Percentiles rank a stretch among this genome's conserved stretches.
Evolutionary conservation across 305 asterid genomes (phyloP).

Genomic region (Ruellia speciosa): DNA sequence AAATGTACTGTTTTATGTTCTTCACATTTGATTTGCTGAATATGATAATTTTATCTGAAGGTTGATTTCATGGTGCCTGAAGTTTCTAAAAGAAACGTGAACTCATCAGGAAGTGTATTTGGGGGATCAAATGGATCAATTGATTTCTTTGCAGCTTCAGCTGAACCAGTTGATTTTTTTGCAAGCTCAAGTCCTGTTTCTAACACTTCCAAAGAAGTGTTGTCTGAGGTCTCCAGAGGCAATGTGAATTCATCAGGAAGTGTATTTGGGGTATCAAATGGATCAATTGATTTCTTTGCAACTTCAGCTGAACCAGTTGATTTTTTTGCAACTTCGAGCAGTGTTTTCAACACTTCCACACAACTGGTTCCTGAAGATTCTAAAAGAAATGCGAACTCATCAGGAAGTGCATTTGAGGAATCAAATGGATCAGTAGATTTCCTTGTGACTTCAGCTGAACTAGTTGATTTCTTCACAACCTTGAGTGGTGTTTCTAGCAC

Average conservation of each 20-base stretch:
- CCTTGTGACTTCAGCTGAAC: slow-evolving; percentile 33
- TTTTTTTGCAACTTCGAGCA: slow-evolving; percentile 27
- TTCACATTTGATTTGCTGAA: slow-evolving; percentile 24
- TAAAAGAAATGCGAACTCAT: slow-evolving; percentile 27
- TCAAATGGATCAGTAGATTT: slow-evolving; percentile 33
- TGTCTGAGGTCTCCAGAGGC: slow-evolving; percentile 27
- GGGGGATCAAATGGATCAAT: slow-evolving; percentile 32
- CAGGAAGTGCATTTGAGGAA: slow-evolving; percentile 28
- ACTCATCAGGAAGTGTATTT: slow-evolving; percentile 27
- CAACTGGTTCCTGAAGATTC: slow-evolving; percentile 24
- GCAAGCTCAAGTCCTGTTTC: slow-evolving; percentile 20
- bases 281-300: slow-evolving; percentile 33
- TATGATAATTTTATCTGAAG: slow-evolving; percentile 31
- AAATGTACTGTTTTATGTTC: neutral
- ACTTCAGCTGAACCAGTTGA: slow-evolving; percentile 35
- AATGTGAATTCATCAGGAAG: slow-evolving; percentile 25
- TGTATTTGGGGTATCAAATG: slow-evolving; percentile 31
- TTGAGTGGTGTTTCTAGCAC: slow-evolving; percentile 17
- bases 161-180: slow-evolving; percentile 34
- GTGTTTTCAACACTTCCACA: too few species aligned
- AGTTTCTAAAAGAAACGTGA: slow-evolving; percentile 28
- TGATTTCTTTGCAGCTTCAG: slow-evolving; percentile 33
- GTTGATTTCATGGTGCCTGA: slow-evolving; percentile 29
- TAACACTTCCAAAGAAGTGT: slow-evolving; percentile 6
- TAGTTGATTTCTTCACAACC: slow-evolving; percentile 33